Evolutionary conservation across 306 rosid species (phyloP).

Genomic region (Vigna reflexopilosa): DNA sequence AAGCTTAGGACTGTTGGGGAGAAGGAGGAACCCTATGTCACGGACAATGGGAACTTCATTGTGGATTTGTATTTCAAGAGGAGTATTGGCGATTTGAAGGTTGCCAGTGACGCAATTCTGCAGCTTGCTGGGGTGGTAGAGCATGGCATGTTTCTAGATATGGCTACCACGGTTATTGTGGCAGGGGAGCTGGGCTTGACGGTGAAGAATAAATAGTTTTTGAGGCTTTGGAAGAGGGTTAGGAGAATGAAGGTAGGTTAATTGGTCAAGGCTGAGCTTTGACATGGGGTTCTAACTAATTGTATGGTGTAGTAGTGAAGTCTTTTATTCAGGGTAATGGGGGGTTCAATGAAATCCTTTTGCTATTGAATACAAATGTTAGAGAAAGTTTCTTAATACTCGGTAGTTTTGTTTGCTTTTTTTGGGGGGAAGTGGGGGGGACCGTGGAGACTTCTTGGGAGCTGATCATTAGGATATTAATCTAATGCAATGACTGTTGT

Average conservation of each 20-base stretch:
- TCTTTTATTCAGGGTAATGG: constrained; percentile 15
- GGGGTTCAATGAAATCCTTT: constrained; percentile 7
- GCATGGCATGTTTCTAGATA: constrained; percentile 88
- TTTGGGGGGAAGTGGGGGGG: constrained; percentile 13
- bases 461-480: constrained; percentile 9
- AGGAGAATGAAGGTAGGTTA: constrained; percentile 35
- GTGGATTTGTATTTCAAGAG: constrained; percentile 73
- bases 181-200: constrained; percentile 84
- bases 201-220: constrained; percentile 58
- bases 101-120: constrained; percentile 75
- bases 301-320: constrained; percentile 38
- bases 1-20: constrained; percentile 63
- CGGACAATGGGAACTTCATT: constrained; percentile 77
- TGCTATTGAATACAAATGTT: constrained; percentile 34
- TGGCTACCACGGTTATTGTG: constrained; percentile 89
- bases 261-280: constrained; percentile 31
- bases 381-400: constrained; percentile 36
- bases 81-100: constrained; percentile 82
- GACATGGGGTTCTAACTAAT: constrained; percentile 46
- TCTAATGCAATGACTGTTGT: constrained; percentile 39
- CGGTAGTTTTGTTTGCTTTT: constrained; percentile 24
- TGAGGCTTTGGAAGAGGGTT: background rate
- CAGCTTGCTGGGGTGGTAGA: constrained; percentile 85
- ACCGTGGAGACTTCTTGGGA: constrained; percentile 28
- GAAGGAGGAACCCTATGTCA: constrained; percentile 62